Percentiles rank a stretch among this genome's conserved stretches.
phyloP scores from a whole-genome alignment of 2,329 filamentous ascomycete genomes.

The Alternaria consortialis region DNA sequence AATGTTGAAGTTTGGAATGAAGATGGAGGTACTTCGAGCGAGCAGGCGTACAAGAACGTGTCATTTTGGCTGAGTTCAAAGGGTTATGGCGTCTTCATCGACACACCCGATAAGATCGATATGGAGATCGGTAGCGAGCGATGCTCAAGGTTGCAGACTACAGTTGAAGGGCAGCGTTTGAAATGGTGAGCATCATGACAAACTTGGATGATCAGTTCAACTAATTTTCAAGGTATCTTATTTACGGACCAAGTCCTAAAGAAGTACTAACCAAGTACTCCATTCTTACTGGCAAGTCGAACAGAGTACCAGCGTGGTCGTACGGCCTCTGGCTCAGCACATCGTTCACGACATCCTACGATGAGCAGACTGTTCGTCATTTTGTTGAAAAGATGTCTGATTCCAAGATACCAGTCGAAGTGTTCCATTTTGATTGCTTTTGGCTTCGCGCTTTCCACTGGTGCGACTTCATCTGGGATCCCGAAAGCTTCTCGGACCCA shows the following conservation, averaged over 20 bases:
- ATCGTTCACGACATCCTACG: slow-evolving; percentile 77
- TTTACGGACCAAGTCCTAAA: slow-evolving; percentile 75
- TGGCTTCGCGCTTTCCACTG: slow-evolving; percentile 80
- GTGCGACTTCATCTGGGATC: slow-evolving; percentile 78
- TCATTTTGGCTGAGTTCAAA: slow-evolving; percentile 74
- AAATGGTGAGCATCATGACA: slow-evolving; percentile 61
- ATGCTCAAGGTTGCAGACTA: slow-evolving; percentile 74
- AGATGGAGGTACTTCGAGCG: slow-evolving; percentile 70
- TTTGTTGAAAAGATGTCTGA: slow-evolving; percentile 75
- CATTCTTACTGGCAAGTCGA: slow-evolving; percentile 71
- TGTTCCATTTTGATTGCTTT: slow-evolving; percentile 81
- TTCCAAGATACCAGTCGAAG: slow-evolving; percentile 71
- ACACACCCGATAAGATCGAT: slow-evolving; percentile 73
- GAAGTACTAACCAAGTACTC: slow-evolving; percentile 75
- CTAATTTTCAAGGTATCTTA: slow-evolving; percentile 63
- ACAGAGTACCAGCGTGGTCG: slow-evolving; percentile 74
- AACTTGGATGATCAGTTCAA: background rate
- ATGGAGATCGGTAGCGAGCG: slow-evolving; percentile 78
- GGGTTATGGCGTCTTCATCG: slow-evolving; percentile 82
- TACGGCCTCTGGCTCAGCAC: slow-evolving; percentile 81
- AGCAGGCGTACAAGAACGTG: slow-evolving; percentile 77
- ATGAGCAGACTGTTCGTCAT: slow-evolving; percentile 71
- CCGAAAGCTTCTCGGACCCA: slow-evolving; percentile 73
- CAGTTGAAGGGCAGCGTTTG: slow-evolving; percentile 72
- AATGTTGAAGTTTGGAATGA: slow-evolving; percentile 70